Evolutionary conservation across 176 grass and related monocot genomes (phyloP).

Genomic region (Thalia dealbata): DNA sequence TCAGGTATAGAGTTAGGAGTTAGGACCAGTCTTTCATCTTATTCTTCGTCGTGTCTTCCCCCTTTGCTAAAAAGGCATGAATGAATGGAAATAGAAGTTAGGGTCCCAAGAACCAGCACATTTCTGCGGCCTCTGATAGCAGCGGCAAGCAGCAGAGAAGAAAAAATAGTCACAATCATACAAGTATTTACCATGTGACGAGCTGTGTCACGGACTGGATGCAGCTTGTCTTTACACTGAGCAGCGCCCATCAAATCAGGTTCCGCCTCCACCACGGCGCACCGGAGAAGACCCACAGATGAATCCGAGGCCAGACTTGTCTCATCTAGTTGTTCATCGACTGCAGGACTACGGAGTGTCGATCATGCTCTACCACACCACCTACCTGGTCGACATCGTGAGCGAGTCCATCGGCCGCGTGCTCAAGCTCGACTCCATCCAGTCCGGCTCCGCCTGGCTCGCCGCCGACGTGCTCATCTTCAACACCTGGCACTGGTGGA

Average conservation of each 20-base stretch:
- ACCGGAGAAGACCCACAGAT: background rate
- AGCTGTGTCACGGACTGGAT: background rate
- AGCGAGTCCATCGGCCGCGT: slow-evolving; percentile 54
- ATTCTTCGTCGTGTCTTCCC: no score
- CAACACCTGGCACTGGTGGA: slow-evolving; percentile 99
- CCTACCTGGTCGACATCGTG: slow-evolving; percentile 86
- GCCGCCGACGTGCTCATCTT: slow-evolving; percentile 60
- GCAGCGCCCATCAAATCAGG: background rate
- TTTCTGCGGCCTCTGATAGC: no score
- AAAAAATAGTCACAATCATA: no score
- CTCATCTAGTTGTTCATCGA: no score
- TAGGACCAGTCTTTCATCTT: no score
- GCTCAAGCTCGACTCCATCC: slow-evolving; percentile 71
- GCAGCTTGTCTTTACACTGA: background rate
- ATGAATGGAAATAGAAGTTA: no score
- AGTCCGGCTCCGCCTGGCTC: slow-evolving; percentile 54
- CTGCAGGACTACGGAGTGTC: slow-evolving; percentile 67
- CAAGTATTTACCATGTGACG: background rate
- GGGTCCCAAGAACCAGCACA: no score
- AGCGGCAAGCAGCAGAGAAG: no score
- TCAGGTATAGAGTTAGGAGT: no score
- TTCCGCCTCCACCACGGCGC: background rate
- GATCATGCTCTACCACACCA: slow-evolving; percentile 64
- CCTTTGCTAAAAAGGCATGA: no score
- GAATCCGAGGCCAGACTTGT: background rate